Conservation (phyloP, 345 rosid genomes). For the Salix caprea region DNA sequence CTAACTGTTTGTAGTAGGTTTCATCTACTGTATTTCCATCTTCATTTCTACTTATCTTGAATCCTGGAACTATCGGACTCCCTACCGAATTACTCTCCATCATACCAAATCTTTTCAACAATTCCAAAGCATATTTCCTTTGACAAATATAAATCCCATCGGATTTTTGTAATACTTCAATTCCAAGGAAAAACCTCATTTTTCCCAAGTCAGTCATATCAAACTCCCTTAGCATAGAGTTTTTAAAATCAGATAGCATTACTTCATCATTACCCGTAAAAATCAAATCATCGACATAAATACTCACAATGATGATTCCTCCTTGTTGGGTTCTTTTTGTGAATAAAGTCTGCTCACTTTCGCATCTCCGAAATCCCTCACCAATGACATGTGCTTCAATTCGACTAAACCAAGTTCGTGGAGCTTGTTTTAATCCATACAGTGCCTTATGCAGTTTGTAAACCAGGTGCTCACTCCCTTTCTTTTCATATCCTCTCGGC, state of each 20-base stretch:
- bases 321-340: background rate
- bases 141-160: background rate
- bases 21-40: background rate
- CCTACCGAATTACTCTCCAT: background rate
- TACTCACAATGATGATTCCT: background rate
- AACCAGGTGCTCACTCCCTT: background rate
- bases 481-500: background rate
- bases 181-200: background rate
- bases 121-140: background rate
- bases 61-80: background rate
- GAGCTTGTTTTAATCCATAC: background rate
- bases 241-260: background rate
- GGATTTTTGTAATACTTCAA: background rate
- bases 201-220: background rate
- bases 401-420: background rate
- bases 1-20: background rate
- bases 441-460: background rate
- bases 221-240: background rate
- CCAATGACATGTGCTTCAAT: background rate
- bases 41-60: background rate
- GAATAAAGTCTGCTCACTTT: background rate
- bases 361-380: background rate
- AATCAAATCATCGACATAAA: background rate
- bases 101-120: background rate
- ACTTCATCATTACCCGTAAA: background rate